These are phyloP conservation scores for Globisporangium lucens DNA, from an alignment of 352 stramenopile genomes.

Conservation along the genomic window DNA sequence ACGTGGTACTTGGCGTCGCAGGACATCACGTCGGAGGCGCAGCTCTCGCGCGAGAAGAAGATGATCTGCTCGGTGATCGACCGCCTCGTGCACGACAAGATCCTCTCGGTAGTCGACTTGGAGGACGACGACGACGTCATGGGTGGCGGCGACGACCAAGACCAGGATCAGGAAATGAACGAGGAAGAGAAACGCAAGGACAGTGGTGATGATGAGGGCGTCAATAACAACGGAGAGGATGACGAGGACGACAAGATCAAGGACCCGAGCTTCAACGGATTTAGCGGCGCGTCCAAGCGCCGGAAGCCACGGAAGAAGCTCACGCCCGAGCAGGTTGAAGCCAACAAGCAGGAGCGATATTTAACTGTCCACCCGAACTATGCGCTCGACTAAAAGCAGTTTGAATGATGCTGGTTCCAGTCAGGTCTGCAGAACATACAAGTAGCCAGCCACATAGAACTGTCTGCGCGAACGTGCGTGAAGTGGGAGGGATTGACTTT, in stretches of 20 bases:
- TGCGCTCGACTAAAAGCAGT: constrained; percentile 49
- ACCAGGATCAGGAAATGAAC: background rate
- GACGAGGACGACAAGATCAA: constrained; percentile 13
- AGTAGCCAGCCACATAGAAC: background rate
- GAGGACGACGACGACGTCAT: constrained; percentile 43
- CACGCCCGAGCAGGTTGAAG: constrained; percentile 44
- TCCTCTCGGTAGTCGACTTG: constrained; percentile 66
- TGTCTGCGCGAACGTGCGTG: too few species aligned
- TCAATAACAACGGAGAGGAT: constrained; percentile 35
- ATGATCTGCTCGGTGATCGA: constrained; percentile 84
- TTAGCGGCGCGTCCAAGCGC: background rate
- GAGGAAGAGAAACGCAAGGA: constrained; percentile 10
- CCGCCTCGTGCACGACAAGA: constrained; percentile 74
- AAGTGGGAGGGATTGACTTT: too few species aligned
- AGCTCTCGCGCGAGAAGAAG: constrained; percentile 74
- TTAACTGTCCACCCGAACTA: constrained; percentile 82
- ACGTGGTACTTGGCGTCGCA: constrained; percentile 84
- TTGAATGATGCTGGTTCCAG: background rate
- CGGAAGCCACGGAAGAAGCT: constrained; percentile 23
- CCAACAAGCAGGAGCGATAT: constrained; percentile 65
- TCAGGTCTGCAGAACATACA: background rate
- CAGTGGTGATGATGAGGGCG: background rate
- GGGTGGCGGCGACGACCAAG: background rate
- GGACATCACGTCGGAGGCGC: constrained; percentile 81
- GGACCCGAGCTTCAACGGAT: background rate